phyloP scores from a whole-genome alignment of 495 filamentous ascomycete species.

The Talaromyces proteolyticus region DNA sequence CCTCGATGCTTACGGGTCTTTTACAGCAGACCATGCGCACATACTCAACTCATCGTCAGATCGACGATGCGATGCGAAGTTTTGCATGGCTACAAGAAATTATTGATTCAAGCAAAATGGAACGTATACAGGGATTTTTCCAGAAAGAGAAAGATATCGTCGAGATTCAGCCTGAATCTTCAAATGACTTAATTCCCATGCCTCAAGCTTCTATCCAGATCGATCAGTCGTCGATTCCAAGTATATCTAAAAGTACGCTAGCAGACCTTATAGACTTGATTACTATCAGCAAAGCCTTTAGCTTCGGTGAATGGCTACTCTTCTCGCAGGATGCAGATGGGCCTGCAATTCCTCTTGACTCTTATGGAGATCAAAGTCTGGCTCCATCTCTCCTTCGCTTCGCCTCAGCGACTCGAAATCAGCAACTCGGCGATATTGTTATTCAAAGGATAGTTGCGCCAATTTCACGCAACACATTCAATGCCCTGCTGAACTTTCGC shows the following conservation, averaged over 20 bases:
- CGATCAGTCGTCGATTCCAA: conserved; percentile 29
- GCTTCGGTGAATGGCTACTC: conserved; percentile 51
- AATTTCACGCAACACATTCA: conserved; percentile 38
- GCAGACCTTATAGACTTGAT: conserved; percentile 48
- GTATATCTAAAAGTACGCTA: conserved; percentile 41
- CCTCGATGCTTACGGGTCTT: conserved; percentile 27
- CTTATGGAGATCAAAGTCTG: conserved; percentile 43
- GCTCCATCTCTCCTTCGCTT: conserved; percentile 54
- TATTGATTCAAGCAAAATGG: conserved; percentile 32
- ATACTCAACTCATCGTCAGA: conserved; percentile 18
- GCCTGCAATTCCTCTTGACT: conserved; percentile 37
- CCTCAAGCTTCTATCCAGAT: conserved; percentile 12
- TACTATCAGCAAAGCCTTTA: conserved; percentile 35
- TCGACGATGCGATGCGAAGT: conserved; percentile 20
- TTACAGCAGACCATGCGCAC: conserved; percentile 29
- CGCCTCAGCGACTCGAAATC: conserved; percentile 46
- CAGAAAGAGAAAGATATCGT: conserved; percentile 12
- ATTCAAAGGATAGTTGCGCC: conserved; percentile 29
- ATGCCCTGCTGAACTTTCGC: conserved; percentile 43
- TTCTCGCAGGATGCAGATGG: conserved; percentile 51
- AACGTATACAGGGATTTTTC: conserved; percentile 32
- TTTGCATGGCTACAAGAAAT: conserved; percentile 31
- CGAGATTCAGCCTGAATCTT: neutral
- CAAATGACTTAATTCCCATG: conserved; percentile 7
- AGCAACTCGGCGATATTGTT: conserved; percentile 36